Conservation (phyloP, 108 stramenopile species). For the Chaetoceros tenuissimus region DNA sequence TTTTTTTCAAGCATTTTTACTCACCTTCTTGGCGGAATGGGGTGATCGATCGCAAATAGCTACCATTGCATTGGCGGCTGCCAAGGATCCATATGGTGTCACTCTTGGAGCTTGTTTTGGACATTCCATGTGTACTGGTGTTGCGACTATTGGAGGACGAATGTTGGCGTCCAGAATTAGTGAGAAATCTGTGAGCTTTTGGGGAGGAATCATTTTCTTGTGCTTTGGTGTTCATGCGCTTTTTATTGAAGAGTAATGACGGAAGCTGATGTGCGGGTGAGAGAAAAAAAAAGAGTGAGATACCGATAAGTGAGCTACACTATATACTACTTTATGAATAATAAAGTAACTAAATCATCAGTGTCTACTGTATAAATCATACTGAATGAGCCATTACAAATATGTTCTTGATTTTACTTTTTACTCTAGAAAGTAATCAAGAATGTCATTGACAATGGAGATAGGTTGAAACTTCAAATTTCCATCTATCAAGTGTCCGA, state of each 20-base stretch:
- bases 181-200: constrained; percentile 86
- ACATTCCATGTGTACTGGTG: constrained; percentile 94
- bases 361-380: no score
- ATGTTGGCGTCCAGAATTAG: constrained; percentile 94
- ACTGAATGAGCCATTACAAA: no score
- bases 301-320: no score
- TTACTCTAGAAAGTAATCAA: no score
- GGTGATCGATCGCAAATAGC: constrained; percentile 99
- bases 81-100: constrained; percentile 95
- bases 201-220: constrained; percentile 90
- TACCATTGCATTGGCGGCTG: constrained; percentile 95
- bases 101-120: constrained; percentile 94
- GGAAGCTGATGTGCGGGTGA: no score
- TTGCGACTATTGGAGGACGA: constrained; percentile 96
- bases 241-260: constrained; percentile 59
- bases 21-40: constrained; percentile 99
- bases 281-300: no score
- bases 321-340: no score
- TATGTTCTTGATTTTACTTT: no score
- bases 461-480: no score
- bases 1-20: constrained; percentile 81
- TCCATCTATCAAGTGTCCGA: no score
- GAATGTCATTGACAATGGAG: no score
- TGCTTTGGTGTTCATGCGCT: constrained; percentile 90
- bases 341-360: no score